These are phyloP conservation scores for Globisporangium viniferum DNA, from an alignment of 352 stramenopile species.

Conservation along the genomic window DNA sequence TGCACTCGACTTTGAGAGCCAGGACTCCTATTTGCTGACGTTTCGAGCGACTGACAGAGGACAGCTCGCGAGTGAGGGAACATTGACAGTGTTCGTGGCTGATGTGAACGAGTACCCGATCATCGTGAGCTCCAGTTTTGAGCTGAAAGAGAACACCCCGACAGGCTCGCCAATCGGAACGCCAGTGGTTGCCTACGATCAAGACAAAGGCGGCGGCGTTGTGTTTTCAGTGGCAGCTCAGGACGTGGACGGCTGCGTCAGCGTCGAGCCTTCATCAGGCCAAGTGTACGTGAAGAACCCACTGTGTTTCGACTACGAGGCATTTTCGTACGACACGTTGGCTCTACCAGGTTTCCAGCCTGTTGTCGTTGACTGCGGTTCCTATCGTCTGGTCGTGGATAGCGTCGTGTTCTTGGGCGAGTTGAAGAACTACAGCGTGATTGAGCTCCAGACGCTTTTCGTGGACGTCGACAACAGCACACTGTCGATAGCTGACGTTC, in stretches of 20 bases:
- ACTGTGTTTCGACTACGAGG: slow-evolving; percentile 54
- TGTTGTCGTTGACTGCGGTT: background rate
- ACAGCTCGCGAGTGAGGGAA: slow-evolving; percentile 19
- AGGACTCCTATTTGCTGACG: slow-evolving; percentile 15
- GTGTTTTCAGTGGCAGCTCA: slow-evolving; percentile 31
- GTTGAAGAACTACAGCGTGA: slow-evolving; percentile 11
- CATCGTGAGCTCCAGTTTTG: slow-evolving; percentile 22
- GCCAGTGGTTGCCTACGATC: slow-evolving; percentile 14
- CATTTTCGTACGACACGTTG: slow-evolving; percentile 28
- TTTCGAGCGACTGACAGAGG: slow-evolving; percentile 33
- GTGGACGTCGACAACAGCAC: background rate
- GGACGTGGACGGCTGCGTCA: slow-evolving; percentile 31
- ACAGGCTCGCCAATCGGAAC: slow-evolving; percentile 16
- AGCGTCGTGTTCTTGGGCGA: slow-evolving; percentile 3
- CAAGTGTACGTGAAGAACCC: slow-evolving; percentile 34
- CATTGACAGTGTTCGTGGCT: slow-evolving; percentile 34
- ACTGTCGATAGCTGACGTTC: background rate
- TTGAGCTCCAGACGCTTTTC: background rate
- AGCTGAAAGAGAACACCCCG: slow-evolving; percentile 31
- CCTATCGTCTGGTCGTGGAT: background rate
- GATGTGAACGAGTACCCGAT: slow-evolving; percentile 51
- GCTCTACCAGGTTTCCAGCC: background rate
- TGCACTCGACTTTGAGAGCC: slow-evolving; percentile 20
- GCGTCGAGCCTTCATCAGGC: slow-evolving; percentile 31
- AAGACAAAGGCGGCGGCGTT: slow-evolving; percentile 15